Base-by-base conservation (phyloP, 768 basidiomycete genomes). In the Panaeolus papilionaceus region DNA sequence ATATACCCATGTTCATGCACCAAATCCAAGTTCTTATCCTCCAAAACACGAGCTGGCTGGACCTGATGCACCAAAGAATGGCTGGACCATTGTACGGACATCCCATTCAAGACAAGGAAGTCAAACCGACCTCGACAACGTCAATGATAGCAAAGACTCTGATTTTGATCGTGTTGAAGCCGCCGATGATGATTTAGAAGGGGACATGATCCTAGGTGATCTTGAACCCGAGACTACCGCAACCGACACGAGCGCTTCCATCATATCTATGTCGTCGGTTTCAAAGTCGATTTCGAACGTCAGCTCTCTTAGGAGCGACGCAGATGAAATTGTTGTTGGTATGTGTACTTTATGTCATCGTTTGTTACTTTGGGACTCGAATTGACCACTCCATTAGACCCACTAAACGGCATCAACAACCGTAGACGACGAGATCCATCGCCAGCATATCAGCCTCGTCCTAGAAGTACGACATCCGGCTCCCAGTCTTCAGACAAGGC, bases 311-410 rank as follows among this genome's bases (percentile, higher is more conserved):
- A 88, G 89, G 70, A 79, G 83, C 14, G 90, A 96, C 74, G 86
- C 88, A 2, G 87, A 91, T 26, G 89, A 92, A 66, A 88, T 97
- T 66, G 86, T 95, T 64, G 85, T 86, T 73, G 95, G 95, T 95
- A 81, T 71, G 77, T 75, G 58, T 68, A 64, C 68, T 68, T 62
- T 49, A 18, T 49, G 68, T 28, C 58, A 14, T 16, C 49, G 63
- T 42, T 64, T 69, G 12, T 9, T 28, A 12, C 38, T 70, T 23
- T 62, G 63, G 66, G 69, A 28, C 38, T 67, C 64, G 64, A 68
- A 77, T 69, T 74, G 78, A 79, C 65, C 66, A 67, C 68, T 66
- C 47, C 62, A 62, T 37, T 65, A 90, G 88, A 91, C 84, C 88
- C 90, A 28, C 80, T 91, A 63, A 79, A 84, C 75, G 83, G 86